A percentile compares a stretch with the other conserved stretches of the same genome.
These are phyloP conservation scores for Gynandropsis gynandra DNA, from an alignment of 345 rosid species.

Conservation along the genomic window DNA sequence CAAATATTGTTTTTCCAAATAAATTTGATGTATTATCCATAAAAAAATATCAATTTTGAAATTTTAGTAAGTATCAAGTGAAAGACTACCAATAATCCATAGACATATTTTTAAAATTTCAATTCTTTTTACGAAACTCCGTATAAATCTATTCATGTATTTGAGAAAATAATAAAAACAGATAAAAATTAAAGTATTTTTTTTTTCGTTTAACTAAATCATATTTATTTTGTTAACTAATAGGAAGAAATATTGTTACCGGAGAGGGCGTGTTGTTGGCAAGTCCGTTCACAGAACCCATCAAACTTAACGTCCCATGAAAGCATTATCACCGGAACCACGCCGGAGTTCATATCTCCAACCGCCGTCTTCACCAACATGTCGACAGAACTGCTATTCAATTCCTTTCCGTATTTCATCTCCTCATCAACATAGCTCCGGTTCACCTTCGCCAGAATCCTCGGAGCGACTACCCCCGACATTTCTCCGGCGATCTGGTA, in stretches of 20 bases:
- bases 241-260: constrained; percentile 15
- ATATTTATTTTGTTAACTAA: background rate
- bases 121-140: no score
- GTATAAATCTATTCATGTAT: no score
- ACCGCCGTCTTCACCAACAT: constrained; percentile 26
- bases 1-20: no score
- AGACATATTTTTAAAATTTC: no score
- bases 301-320: constrained; percentile 34
- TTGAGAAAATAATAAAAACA: no score
- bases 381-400: constrained; percentile 26
- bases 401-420: constrained; percentile 37
- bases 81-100: no score
- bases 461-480: constrained; percentile 11
- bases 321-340: constrained; percentile 41
- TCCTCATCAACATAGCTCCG: constrained; percentile 28
- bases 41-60: no score
- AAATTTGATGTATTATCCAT: no score
- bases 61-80: no score
- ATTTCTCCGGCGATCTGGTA: constrained; percentile 27
- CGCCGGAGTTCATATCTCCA: constrained; percentile 23
- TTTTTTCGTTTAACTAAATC: no score
- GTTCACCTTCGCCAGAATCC: constrained; percentile 33
- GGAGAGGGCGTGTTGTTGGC: constrained; percentile 31
- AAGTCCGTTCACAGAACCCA: constrained; percentile 48
- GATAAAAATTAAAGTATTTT: no score